These are phyloP conservation scores for Medicago truncatula DNA, from an alignment of 306 rosid species.

Conservation along the genomic window MtrunA17r5.0-ANR NC_053046.1:42764001-42764500, in stretches of 20 bases:
- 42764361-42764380: constrained; percentile 35
- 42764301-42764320: constrained; percentile 40
- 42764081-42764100: background rate
- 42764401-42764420: constrained; percentile 35
- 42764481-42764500: background rate
- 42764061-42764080: constrained; percentile 23
- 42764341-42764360: constrained; percentile 48
- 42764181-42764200: constrained; percentile 41
- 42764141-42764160: background rate
- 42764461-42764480: constrained; percentile 44
- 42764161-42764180: constrained; percentile 43
- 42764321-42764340: constrained; percentile 40
- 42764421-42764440: constrained; percentile 8
- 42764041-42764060: background rate
- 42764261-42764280: constrained; percentile 43
- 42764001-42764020: background rate
- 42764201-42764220: background rate
- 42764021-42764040: constrained; percentile 34
- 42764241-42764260: constrained; percentile 40
- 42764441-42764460: constrained; percentile 41
- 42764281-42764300: background rate
- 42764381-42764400: constrained; percentile 45
- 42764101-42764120: constrained; percentile 16
- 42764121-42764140: constrained; percentile 46
- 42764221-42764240: background rate